Conservation (phyloP, 768 basidiomycete genomes). For the Trametes cinnabarina region DNA sequence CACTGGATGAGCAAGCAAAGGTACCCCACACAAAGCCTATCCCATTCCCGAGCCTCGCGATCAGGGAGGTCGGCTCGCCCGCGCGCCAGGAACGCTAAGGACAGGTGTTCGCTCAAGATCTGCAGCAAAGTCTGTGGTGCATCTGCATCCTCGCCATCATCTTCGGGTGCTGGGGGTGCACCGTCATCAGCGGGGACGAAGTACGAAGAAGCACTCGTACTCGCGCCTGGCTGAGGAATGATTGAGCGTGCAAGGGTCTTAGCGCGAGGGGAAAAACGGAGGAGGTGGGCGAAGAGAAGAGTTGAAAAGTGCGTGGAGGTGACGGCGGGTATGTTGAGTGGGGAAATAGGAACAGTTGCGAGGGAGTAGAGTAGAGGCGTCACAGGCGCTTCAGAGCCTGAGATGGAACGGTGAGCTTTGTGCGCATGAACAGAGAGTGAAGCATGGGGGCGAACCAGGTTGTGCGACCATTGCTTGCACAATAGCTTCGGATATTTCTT, state of each 20-base stretch:
- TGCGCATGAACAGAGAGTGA: neutral
- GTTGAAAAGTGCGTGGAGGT: slow-evolving; percentile 72
- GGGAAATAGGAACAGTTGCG: slow-evolving; percentile 56
- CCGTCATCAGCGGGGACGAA: slow-evolving; percentile 73
- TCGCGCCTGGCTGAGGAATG: slow-evolving; percentile 45
- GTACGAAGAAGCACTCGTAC: slow-evolving; percentile 43
- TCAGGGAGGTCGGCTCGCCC: slow-evolving; percentile 64
- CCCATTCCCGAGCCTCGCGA: slow-evolving; percentile 84
- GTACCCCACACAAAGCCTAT: slow-evolving; percentile 83
- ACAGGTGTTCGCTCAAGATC: slow-evolving; percentile 86
- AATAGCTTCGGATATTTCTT: slow-evolving; percentile 67
- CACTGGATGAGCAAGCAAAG: slow-evolving; percentile 83
- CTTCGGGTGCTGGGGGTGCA: slow-evolving; percentile 35
- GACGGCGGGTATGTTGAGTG: slow-evolving; percentile 54
- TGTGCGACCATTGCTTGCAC: slow-evolving; percentile 70
- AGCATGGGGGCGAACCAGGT: slow-evolving; percentile 41
- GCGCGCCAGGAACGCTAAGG: slow-evolving; percentile 78
- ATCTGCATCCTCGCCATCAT: slow-evolving; percentile 39
- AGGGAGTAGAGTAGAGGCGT: slow-evolving; percentile 74
- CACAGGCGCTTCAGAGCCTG: slow-evolving; percentile 42
- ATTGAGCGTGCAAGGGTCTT: slow-evolving; percentile 66
- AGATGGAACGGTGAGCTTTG: slow-evolving; percentile 18
- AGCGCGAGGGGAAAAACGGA: slow-evolving; percentile 62
- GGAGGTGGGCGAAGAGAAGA: slow-evolving; percentile 76
- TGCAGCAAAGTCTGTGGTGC: slow-evolving; percentile 76